Base-by-base conservation (phyloP, 2,329 filamentous ascomycete genomes). In the Exophiala bonariae region DNA sequence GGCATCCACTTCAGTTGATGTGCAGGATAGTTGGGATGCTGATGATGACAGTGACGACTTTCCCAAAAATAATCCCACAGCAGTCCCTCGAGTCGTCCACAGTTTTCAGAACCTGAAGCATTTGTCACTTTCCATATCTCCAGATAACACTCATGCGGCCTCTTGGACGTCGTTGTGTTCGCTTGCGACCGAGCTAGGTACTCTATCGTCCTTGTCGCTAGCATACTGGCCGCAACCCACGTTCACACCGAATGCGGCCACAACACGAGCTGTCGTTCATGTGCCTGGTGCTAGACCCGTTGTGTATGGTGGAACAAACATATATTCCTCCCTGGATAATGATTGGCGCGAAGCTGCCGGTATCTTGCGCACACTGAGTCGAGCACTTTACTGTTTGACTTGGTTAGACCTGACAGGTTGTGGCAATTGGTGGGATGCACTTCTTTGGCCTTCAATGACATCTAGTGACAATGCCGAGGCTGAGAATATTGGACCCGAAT, bases 381-480 rank as follows among this genome's bases (percentile, higher is more conserved):
- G 71, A 36, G 71, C 73, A 34, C 78, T 80, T 0, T 79, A 82
- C 55, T 79, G 78, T 35, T 67, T 85, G 2, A 73, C 76, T 56
- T 83, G 79, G 79, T 70, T 85, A 2, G 81, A 84, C 56, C 65
- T 85, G 1, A 78, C 82, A 60, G 80, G 81, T 7, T 85, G 81
- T 57, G 63, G 62, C 3, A 66, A 70, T 17, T 84, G 81, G 81
- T 58, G 77, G 23, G 66, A 69, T 13, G 78, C 80, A 1, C 60
- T 84, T 22, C 70, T 62, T 19, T 78, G 71, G 69, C 26, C 37
- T 2, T 41, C 44, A 14, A 22, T 35, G 10, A 37, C 44, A n/a
- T 31, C 32, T 1, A 43, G 38, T 13, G 14, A 17, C 8, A 39
- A 33, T 5, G 17, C 37, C 18, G 37, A 28, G 7, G 39, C 43